These are phyloP conservation scores for Coemansia sp. DNA, from an alignment of 371 early-diverging fungal genomes.

Conservation along the genomic window DNA sequence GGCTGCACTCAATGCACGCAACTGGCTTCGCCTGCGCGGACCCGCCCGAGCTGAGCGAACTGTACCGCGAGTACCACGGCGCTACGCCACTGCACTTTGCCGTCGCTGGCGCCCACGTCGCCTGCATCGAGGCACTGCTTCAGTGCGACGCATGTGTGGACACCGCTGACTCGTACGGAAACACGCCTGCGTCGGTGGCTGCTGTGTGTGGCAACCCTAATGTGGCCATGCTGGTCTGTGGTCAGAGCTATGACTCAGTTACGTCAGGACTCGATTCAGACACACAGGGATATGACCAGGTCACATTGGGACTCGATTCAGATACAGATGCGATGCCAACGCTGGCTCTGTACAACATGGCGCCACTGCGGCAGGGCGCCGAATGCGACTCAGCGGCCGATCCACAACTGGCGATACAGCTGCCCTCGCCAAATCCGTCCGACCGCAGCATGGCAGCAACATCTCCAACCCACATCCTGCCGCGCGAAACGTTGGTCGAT, in stretches of 20 bases:
- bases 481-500: neutral
- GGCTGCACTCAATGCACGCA: conserved; percentile 31
- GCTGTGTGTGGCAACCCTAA: conserved; percentile 24
- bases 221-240: neutral
- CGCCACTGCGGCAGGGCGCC: neutral
- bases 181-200: conserved; percentile 37
- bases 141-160: conserved; percentile 61
- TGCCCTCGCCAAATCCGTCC: conserved; percentile 40
- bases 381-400: neutral
- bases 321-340: neutral
- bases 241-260: neutral
- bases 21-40: neutral
- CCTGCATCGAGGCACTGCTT: conserved; percentile 61
- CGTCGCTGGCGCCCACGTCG: conserved; percentile 65
- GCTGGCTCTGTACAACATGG: too few relatives aligned
- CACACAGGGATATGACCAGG: too few relatives aligned
- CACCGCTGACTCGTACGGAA: conserved; percentile 60
- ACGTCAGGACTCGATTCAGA: neutral
- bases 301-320: neutral
- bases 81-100: conserved; percentile 76
- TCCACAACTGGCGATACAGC: conserved; percentile 7
- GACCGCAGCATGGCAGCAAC: neutral
- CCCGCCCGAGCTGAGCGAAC: neutral
- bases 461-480: neutral
- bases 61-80: conserved; percentile 47